Base-by-base conservation (phyloP, 306 rosid species). In the Biancaea sappan region DNA sequence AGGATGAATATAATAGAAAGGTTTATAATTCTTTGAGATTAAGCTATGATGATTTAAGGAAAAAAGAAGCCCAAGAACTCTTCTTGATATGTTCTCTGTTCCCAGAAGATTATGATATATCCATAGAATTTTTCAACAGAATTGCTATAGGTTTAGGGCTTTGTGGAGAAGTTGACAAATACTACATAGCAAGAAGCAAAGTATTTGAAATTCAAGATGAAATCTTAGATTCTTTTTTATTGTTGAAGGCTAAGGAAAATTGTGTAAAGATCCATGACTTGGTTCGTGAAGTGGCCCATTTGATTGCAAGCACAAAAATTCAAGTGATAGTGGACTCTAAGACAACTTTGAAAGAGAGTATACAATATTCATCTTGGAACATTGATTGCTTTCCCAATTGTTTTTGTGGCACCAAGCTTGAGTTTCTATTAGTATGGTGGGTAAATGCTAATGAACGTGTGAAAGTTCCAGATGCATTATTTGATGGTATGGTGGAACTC, bases 231-330 rank as follows among this genome's bases (percentile, higher is more conserved):
- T 72, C 69, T 53, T 54, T 4, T 44, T 56, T 79, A 24, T 66
- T 72, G 32, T 40, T 31, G 9, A 21, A 5, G 5, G 16, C 0
- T 16, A 0, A 2, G 2, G 28, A 25, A 25, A 60, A 77, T 1
- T 31, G 0, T 57, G 82, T 79, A 37, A 72, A 72, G 26, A 57
- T 72, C 78, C 75, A 72, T 57, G 74, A 68, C n/a, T 3, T 77
- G 25, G 43, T 59, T 59, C 75, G 53, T 6, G 62, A 77, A 18
- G 32, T 47, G 5, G 83, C 74, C 6, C 34, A 65, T 0, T 43
- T 62, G 78, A 56, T 72, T 21, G 46, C 74, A 34, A 43, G 43
- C 9, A 3, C 34, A 72, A 68, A 31, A 14, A 5, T n/a, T n/a
- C n/a, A n/a, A n/a, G n/a, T n/a, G n/a, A n/a, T n/a, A n/a, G n/a